Conservation (phyloP, 2,329 filamentous ascomycete genomes). For the Thyridium curvatum region DNA sequence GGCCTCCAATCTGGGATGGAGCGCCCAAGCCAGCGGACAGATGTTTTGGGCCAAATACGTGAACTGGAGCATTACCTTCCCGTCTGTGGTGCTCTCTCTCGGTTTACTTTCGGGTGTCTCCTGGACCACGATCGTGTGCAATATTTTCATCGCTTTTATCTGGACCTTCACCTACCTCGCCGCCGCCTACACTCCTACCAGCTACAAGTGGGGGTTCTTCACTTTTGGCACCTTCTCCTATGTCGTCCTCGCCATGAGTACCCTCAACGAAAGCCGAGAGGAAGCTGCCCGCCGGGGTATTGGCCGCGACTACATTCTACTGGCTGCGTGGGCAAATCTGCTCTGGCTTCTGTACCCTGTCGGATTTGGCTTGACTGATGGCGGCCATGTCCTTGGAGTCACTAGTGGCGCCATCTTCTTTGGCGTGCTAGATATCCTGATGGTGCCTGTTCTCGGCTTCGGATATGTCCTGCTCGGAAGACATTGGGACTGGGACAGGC, state of each 20-base stretch:
- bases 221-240: slow-evolving; percentile 38
- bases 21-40: slow-evolving; percentile 15
- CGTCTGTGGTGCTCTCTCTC: slow-evolving; percentile 30
- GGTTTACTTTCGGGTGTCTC: slow-evolving; percentile 41
- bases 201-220: slow-evolving; percentile 46
- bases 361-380: slow-evolving; percentile 38
- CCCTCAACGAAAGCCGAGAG: slow-evolving; percentile 26
- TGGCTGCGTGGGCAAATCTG: slow-evolving; percentile 34
- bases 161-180: slow-evolving; percentile 40
- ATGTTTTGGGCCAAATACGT: slow-evolving; percentile 42
- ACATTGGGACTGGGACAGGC: slow-evolving; percentile 35
- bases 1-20: slow-evolving; percentile 37
- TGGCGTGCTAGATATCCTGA: slow-evolving; percentile 37
- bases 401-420: slow-evolving; percentile 37
- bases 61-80: slow-evolving; percentile 39
- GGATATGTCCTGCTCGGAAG: slow-evolving; percentile 30
- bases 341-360: slow-evolving; percentile 41
- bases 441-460: slow-evolving; percentile 32
- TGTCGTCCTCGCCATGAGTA: slow-evolving; percentile 32
- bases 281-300: slow-evolving; percentile 29
- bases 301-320: slow-evolving; percentile 29
- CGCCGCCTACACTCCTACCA: slow-evolving; percentile 31
- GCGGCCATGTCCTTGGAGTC: slow-evolving; percentile 35
- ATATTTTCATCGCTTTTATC: slow-evolving; percentile 33
- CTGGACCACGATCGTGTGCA: slow-evolving; percentile 42